Conservation (phyloP, 2,329 filamentous ascomycete species). For the Microsporum canis region DNA sequence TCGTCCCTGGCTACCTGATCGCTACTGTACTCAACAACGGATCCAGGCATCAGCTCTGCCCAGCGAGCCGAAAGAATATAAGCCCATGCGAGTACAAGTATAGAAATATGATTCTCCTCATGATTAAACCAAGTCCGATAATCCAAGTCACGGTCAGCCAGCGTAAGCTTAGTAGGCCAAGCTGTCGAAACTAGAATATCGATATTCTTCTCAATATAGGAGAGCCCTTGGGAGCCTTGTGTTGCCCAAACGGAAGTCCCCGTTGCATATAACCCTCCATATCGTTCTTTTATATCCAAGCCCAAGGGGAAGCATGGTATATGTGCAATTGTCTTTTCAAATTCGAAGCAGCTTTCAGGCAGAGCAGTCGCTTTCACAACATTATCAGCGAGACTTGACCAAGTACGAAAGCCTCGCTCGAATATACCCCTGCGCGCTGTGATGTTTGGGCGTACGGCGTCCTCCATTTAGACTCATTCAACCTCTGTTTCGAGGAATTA, state of each 20-base stretch:
- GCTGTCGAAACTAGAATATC: conserved; percentile 6
- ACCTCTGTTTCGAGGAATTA: too few relatives aligned
- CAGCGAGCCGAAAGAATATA: conserved; percentile 12
- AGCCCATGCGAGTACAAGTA: conserved; percentile 12
- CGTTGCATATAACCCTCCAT: neutral
- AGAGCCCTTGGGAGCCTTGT: neutral
- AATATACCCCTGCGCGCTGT: neutral
- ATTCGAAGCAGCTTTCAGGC: conserved; percentile 7
- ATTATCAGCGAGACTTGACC: neutral
- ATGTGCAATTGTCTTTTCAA: neutral
- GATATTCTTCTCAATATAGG: conserved; percentile 3
- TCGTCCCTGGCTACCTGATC: neutral
- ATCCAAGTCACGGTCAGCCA: neutral
- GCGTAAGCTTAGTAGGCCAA: neutral
- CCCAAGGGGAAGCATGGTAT: neutral
- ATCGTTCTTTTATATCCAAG: neutral
- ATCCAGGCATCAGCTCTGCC: conserved; percentile 8
- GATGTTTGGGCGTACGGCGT: neutral
- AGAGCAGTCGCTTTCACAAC: neutral
- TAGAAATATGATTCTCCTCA: conserved; percentile 10
- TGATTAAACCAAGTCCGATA: conserved; percentile 10
- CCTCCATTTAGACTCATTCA: neutral
- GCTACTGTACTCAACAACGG: conserved; percentile 4
- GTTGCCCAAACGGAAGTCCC: conserved; percentile 6
- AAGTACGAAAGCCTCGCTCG: neutral